phyloP scores from a whole-genome alignment of 2,329 filamentous ascomycete species.

The Trichophyton rubrum region DNA sequence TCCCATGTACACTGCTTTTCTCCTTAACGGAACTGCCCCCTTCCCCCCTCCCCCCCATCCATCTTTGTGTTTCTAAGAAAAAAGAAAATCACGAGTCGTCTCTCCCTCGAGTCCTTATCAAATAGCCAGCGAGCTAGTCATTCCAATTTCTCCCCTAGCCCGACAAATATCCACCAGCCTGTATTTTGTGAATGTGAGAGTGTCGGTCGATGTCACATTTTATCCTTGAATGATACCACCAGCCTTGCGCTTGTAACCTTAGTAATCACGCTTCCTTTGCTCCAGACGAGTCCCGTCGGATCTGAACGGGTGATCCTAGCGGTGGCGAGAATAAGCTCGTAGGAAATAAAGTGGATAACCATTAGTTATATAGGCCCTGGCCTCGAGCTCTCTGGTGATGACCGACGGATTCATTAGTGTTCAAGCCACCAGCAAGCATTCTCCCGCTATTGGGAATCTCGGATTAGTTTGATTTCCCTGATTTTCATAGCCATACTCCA shows the following conservation, averaged over 20 bases:
- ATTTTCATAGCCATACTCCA: too few relatives aligned
- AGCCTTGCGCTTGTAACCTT: not conserved
- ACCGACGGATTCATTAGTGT: too few relatives aligned
- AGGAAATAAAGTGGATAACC: not conserved
- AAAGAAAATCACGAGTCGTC: not conserved
- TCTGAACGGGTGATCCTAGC: not conserved
- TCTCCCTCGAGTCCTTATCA: too few relatives aligned
- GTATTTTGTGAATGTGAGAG: not conserved
- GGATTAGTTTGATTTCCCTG: too few relatives aligned
- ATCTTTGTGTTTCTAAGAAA: too few relatives aligned
- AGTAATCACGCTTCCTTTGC: not conserved
- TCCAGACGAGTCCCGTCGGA: not conserved
- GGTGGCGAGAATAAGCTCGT: not conserved
- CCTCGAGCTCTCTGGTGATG: not conserved
- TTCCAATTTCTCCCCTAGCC: not conserved
- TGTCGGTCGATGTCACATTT: not conserved
- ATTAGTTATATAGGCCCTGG: too few relatives aligned
- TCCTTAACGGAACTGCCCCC: not conserved
- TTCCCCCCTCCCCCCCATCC: too few relatives aligned
- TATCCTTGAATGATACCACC: not conserved
- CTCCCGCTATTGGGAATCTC: too few relatives aligned
- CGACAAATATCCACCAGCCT: not conserved
- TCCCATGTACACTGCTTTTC: not conserved
- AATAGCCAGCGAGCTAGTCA: not conserved
- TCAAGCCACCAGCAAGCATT: too few relatives aligned